These are phyloP conservation scores for Agrocybe pediades DNA, from an alignment of 768 basidiomycete species.

Conservation along the genomic window DNA sequence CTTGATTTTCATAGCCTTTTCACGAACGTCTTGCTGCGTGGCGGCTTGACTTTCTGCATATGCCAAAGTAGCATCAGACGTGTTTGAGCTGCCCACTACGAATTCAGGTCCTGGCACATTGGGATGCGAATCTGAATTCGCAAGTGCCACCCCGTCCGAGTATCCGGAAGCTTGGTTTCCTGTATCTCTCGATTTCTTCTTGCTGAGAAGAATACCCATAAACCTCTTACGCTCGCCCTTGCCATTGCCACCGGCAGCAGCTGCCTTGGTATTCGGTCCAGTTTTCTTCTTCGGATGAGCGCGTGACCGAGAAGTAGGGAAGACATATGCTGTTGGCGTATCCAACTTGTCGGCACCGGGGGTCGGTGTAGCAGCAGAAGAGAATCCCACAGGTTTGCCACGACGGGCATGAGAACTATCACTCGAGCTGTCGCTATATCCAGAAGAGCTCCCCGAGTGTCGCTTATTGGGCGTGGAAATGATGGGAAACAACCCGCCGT, in stretches of 20 bases:
- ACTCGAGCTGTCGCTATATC: slow-evolving; percentile 10
- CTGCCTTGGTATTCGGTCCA: slow-evolving; percentile 3
- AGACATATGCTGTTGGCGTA: slow-evolving; percentile 16
- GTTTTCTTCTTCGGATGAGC: slow-evolving; percentile 16
- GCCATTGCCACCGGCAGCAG: background rate
- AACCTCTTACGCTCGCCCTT: slow-evolving; percentile 16
- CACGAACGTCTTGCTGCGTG: slow-evolving; percentile 10
- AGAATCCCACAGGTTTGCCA: background rate
- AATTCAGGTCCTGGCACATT: too few species aligned
- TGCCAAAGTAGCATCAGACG: slow-evolving; percentile 1
- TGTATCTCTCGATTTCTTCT: slow-evolving; percentile 18
- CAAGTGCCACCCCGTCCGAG: slow-evolving; percentile 1
- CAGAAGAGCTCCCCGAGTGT: slow-evolving; percentile 5
- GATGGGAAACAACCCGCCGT: background rate
- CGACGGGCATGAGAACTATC: background rate
- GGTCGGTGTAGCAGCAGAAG: background rate
- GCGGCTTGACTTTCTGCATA: slow-evolving; percentile 4
- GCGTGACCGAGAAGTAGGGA: slow-evolving; percentile 21
- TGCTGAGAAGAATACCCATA: slow-evolving; percentile 24
- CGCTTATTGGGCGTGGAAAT: background rate
- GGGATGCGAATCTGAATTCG: too few species aligned
- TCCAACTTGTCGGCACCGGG: background rate
- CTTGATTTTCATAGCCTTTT: slow-evolving; percentile 17
- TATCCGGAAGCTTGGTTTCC: background rate
- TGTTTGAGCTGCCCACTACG: too few species aligned